These are phyloP conservation scores for Carpinus viminea DNA, from an alignment of 306 rosid genomes.

Conservation along the genomic window DNA sequence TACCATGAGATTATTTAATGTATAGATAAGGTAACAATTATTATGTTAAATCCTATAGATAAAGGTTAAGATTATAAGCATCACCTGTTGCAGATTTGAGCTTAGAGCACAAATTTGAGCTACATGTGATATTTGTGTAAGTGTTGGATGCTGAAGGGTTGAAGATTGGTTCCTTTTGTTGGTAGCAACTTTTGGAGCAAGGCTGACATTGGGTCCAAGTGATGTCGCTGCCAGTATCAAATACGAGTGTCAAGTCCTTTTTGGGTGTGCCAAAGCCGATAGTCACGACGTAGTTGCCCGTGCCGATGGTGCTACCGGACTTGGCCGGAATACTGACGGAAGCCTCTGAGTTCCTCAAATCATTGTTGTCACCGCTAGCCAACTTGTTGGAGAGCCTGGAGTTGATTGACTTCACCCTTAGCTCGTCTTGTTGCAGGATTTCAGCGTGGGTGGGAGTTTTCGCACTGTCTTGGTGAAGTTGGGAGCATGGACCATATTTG, in stretches of 20 bases:
- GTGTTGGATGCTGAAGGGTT: slow-evolving; percentile 47
- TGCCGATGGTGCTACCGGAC: slow-evolving; percentile 49
- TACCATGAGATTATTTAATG: too few species aligned
- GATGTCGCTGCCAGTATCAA: slow-evolving; percentile 72
- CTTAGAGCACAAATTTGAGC: slow-evolving; percentile 42
- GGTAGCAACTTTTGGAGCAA: slow-evolving; percentile 50
- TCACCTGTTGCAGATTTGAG: slow-evolving; percentile 57
- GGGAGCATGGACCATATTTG: slow-evolving; percentile 42
- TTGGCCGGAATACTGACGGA: slow-evolving; percentile 41
- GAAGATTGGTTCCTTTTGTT: slow-evolving; percentile 50
- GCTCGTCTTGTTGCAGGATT: slow-evolving; percentile 25
- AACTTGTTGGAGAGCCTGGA: neutral
- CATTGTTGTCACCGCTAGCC: accelerated
- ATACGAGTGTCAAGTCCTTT: slow-evolving; percentile 48
- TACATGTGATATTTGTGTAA: slow-evolving; percentile 57
- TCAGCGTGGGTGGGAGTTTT: slow-evolving; percentile 3
- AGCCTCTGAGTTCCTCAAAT: neutral
- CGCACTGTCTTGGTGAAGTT: neutral
- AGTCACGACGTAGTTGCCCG: slow-evolving; percentile 61
- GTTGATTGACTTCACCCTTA: slow-evolving; percentile 18
- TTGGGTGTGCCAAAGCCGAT: slow-evolving; percentile 68
- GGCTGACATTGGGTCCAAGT: slow-evolving; percentile 90
- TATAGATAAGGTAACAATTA: too few species aligned
- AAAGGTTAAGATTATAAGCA: too few species aligned
- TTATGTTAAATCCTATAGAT: too few species aligned